Base-by-base conservation (phyloP, 2,329 filamentous ascomycete species). In the Sclerotinia glacialis region DNA sequence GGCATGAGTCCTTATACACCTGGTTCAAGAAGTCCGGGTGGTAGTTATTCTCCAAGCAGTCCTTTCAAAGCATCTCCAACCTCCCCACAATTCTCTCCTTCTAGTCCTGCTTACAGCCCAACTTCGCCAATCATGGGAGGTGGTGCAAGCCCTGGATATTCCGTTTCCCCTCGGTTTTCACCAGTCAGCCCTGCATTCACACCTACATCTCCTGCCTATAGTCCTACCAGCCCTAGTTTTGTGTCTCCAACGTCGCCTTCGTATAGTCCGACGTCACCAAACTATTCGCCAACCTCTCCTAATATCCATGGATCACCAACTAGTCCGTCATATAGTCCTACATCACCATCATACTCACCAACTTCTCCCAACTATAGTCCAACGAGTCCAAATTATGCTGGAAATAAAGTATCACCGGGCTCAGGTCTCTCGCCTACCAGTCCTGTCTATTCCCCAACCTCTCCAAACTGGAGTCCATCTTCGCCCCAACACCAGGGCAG, bases 1-100 rank as follows among this genome's bases (percentile, higher is more conserved):
- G 82, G 83, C 14, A 83, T 87, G 79, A 93, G 90, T 76, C 89
- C 91, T 1, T 91, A 88, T 75, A 77, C 82, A 75, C 78, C 82
- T 69, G 78, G 78, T 65, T 67, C 63, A 11, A 70, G 70, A 55
- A 89, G 68, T 46, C 89, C 90, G 2, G 89, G 88, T 5, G 92
- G 89, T 66, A 86, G 84, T 72, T 92, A 91, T 79, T 89, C 86
- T 46, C 87, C 88, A 28, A 88, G 86, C 26, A 91, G 90, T 77
- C 85, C 91, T 71, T 70, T 81, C 69, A 73, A 69, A 34, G 69
- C 68, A 18, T 90, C 68, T 56, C 77, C 78, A 3, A 85, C 83
- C 5, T 87, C 85, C 61, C 85, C 85, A 11, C 69, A 70, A 5
- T 76, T 72, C 55, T 73, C 73, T 23, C 74, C 74, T 46, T 71